Evolutionary conservation across 2,329 filamentous ascomycete genomes (phyloP).

Genomic region (Hypoxylon sp.): DNA sequence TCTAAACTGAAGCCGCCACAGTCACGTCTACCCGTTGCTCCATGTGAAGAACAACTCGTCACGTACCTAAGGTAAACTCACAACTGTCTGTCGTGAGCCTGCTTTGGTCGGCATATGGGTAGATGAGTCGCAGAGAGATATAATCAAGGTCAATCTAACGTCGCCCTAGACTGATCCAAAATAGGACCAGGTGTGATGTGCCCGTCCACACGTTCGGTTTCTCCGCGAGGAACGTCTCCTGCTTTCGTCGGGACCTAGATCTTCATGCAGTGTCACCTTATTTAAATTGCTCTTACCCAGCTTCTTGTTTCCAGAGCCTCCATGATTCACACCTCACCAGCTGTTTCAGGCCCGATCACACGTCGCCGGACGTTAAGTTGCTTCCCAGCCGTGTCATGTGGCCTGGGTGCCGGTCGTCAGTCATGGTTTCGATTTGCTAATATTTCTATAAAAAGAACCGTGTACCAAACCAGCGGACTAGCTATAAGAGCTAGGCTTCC

Average conservation of each 20-base stretch:
- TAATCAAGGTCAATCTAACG: conserved; percentile 56
- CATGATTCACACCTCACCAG: conserved; percentile 27
- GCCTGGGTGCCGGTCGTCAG: conserved; percentile 7
- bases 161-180: conserved; percentile 50
- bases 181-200: conserved; percentile 49
- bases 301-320: conserved; percentile 38
- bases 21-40: neutral
- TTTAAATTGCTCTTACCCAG: conserved; percentile 25
- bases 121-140: neutral
- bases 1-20: conserved; percentile 3
- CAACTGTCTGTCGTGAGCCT: conserved; percentile 4
- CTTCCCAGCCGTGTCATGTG: conserved; percentile 35
- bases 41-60: conserved; percentile 1
- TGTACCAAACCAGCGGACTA: conserved; percentile 36
- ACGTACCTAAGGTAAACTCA: neutral
- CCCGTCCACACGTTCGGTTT: conserved; percentile 24
- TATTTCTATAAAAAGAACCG: conserved; percentile 50
- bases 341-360: conserved; percentile 15
- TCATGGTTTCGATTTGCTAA: conserved; percentile 37
- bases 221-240: conserved; percentile 28
- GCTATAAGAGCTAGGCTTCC: conserved; percentile 49
- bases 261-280: conserved; percentile 32
- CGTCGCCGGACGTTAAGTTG: conserved; percentile 29
- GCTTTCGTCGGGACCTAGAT: conserved; percentile 44
- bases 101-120: neutral